Evolutionary conservation across 192 early-diverging fungal species (phyloP).

Genomic region (Coemansia sp.): DNA sequence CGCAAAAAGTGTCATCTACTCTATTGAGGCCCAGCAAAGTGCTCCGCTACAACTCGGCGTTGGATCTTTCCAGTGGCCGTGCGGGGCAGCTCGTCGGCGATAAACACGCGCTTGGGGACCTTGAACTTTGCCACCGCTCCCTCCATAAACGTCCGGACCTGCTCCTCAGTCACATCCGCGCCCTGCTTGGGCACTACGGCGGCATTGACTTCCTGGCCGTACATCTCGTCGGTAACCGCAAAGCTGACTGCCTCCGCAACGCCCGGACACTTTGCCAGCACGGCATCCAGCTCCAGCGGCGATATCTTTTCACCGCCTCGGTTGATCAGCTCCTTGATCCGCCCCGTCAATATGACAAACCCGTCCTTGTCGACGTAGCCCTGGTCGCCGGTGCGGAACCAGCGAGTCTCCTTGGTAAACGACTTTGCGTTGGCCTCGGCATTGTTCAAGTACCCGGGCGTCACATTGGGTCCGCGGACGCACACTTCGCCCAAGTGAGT

Average conservation of each 20-base stretch:
- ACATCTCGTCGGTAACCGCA: conserved; percentile 74
- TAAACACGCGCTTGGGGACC: conserved; percentile 71
- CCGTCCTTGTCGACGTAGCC: conserved; percentile 79
- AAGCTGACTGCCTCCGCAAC: conserved; percentile 78
- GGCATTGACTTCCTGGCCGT: conserved; percentile 83
- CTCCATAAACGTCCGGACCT: conserved; percentile 56
- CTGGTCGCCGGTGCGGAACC: conserved; percentile 87
- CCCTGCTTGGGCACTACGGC: conserved; percentile 65
- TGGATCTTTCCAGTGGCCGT: conserved; percentile 80
- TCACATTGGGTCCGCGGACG: conserved; percentile 82
- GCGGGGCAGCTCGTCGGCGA: conserved; percentile 66
- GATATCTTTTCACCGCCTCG: conserved; percentile 92
- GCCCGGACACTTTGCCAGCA: conserved; percentile 68
- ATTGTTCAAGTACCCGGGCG: conserved; percentile 76
- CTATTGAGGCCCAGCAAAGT: too few species aligned
- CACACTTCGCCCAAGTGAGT: conserved; percentile 76
- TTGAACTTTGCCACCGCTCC: conserved; percentile 71
- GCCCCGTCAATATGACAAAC: conserved; percentile 78
- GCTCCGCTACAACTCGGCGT: conserved; percentile 62
- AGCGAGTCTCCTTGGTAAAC: conserved; percentile 64
- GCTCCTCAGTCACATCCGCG: conserved; percentile 58
- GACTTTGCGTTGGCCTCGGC: conserved; percentile 63
- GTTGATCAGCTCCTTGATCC: conserved; percentile 91
- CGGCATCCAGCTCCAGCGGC: conserved; percentile 81
- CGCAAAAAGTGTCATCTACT: conserved; percentile 19